These are phyloP conservation scores for Helicocarpus griseus DNA, from an alignment of 2,329 filamentous ascomycete species.

Conservation along the genomic window DNA sequence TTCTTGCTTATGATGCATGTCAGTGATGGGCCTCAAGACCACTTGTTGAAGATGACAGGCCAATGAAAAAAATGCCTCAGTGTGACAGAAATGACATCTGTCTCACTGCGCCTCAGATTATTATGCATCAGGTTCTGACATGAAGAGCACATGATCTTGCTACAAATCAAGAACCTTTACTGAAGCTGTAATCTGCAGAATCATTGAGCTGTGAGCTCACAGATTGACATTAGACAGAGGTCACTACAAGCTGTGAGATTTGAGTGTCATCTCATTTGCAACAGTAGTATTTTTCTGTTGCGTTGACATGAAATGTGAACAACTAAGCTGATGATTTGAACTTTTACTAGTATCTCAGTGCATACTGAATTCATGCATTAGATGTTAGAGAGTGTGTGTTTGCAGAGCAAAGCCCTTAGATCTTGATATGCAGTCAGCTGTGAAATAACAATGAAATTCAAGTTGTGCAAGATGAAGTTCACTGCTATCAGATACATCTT, in stretches of 20 bases:
- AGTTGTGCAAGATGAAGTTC: no score
- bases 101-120: not conserved
- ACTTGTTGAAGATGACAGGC: not conserved
- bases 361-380: no score
- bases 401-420: no score
- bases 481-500: no score
- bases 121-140: not conserved
- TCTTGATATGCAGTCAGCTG: no score
- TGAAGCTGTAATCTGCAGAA: not conserved
- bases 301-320: not conserved
- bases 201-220: no score
- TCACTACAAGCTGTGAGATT: no score
- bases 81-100: not conserved
- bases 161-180: not conserved
- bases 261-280: not conserved
- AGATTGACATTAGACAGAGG: no score
- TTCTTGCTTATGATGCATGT: not conserved
- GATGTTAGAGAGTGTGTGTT: no score
- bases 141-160: not conserved
- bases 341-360: no score
- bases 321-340: not conserved
- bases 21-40: not conserved
- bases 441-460: no score
- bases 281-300: not conserved
- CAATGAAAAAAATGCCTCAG: conserved; percentile 4